Conservation (phyloP, 139 green algal genomes). For the Medakamo hakoo region DNA sequence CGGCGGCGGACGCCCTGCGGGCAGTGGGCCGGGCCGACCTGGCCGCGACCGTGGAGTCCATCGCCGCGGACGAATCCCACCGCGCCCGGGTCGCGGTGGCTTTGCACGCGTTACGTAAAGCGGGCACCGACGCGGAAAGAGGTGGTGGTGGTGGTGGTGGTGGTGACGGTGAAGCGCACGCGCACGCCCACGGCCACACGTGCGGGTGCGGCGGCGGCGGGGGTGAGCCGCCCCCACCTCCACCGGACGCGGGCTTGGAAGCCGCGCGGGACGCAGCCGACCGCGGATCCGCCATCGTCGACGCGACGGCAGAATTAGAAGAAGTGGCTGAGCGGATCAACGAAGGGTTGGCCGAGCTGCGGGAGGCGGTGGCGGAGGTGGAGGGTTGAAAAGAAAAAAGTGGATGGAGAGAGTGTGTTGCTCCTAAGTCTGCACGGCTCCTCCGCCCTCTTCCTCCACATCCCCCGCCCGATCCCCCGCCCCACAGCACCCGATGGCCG, state of each 20-base stretch:
- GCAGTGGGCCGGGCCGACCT: too few relatives aligned
- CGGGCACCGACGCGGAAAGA: not conserved
- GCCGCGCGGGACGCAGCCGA: not conserved
- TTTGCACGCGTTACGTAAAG: not conserved
- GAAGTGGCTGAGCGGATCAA: not conserved
- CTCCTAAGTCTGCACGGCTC: too few relatives aligned
- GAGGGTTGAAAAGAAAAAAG: not conserved
- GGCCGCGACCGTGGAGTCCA: not conserved
- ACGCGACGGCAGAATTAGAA: not conserved
- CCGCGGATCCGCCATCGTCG: not conserved
- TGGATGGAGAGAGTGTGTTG: too few relatives aligned
- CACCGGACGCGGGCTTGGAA: not conserved
- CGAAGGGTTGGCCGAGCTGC: not conserved
- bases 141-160: too few relatives aligned
- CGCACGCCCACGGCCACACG: too few relatives aligned
- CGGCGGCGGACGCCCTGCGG: too few relatives aligned
- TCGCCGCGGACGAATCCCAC: not conserved
- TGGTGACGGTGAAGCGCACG: too few relatives aligned
- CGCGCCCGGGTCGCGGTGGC: not conserved
- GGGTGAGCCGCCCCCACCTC: too few relatives aligned
- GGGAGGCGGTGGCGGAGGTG: not conserved
- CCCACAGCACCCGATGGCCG: too few relatives aligned
- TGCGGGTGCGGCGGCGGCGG: not conserved
- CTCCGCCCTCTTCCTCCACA: too few relatives aligned
- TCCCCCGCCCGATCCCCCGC: too few relatives aligned